Evolutionary conservation across 768 basidiomycete species (phyloP).

Genomic region (Leucosporidium creatinivorum): DNA sequence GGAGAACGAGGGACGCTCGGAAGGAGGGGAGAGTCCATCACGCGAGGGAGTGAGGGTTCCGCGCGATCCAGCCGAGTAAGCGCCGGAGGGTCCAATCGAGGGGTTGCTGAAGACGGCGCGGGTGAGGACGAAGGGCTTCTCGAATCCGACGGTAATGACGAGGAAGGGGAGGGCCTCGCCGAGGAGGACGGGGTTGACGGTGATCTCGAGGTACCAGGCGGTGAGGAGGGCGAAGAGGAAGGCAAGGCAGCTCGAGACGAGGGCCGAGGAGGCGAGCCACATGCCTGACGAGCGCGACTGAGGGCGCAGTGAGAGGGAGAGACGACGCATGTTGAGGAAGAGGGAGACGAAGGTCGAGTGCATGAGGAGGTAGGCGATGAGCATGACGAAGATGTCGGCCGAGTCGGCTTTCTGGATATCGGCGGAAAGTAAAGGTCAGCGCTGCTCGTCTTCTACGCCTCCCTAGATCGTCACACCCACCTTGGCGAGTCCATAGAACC

Average conservation of each 20-base stretch:
- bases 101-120: conserved; percentile 81
- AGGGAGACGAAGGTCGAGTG: conserved; percentile 88
- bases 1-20: background rate
- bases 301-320: conserved; percentile 41
- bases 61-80: conserved; percentile 16
- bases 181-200: conserved; percentile 83
- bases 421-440: background rate
- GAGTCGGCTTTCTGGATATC: conserved; percentile 73
- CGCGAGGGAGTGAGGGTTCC: conserved; percentile 25
- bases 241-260: conserved; percentile 71
- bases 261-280: conserved; percentile 52
- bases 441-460: background rate
- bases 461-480: conserved; percentile 42
- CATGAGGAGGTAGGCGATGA: conserved; percentile 91
- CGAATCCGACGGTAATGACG: conserved; percentile 95
- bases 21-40: background rate
- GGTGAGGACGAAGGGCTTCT: conserved; percentile 89
- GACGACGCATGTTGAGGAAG: conserved; percentile 74
- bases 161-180: conserved; percentile 96
- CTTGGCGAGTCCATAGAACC: conserved; percentile 83
- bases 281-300: conserved; percentile 25
- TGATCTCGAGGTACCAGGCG: conserved; percentile 67
- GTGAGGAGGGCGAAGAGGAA: conserved; percentile 76
- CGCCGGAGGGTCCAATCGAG: conserved; percentile 40
- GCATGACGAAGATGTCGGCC: conserved; percentile 87